Base-by-base conservation (phyloP, 805 yeast species). In the Saccharomyces mikatae region DNA sequence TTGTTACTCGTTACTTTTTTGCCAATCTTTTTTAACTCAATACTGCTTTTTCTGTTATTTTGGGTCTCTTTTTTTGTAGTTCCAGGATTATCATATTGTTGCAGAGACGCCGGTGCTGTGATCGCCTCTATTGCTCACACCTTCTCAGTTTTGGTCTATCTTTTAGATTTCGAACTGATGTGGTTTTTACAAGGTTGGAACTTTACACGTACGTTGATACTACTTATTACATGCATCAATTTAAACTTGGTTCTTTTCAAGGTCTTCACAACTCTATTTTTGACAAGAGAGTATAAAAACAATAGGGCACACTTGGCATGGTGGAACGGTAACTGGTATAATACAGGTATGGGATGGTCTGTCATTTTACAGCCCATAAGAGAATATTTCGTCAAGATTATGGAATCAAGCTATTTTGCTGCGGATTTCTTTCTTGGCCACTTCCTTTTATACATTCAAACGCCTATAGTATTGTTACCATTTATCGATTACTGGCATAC, bases 241-340 rank as follows among this genome's bases (percentile, higher is more conserved):
- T 60, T 85, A 6, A 91, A 89, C 57, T 73, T 78, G 24, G 67
- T 82, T 52, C n/a, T 86, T 4, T 80, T 85, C 64, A 80, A 80
- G 53, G 50, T 77, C 1, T 52, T 82, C 3, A 79, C 81, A 0
- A 72, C 80, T 1, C 48, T 80, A 0, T 58, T 84, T 4, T 66
- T 87, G 46, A 79, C 87, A 6, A 76, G 85, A 49, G 96, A 89
- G 62, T 77, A 77, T 60, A 78, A 76, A 54, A 81, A 78, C 58
- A 86, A 79, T 57, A 77, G 74, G 48, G 71, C 87, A 0, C 87
- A 84, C 61, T 66, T 79, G 41, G 84, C 91, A 2, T 85, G 89
- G 89, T 86, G 91, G 90, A 79, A 88, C 10, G 90, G 91, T 0
- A 80, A 76, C 54, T 86, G 92, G 92, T 62, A 78, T 49, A 76